Evolutionary conservation across 371 early-diverging fungal species (phyloP).

Genomic region (Apophysomyces variabilis): DNA sequence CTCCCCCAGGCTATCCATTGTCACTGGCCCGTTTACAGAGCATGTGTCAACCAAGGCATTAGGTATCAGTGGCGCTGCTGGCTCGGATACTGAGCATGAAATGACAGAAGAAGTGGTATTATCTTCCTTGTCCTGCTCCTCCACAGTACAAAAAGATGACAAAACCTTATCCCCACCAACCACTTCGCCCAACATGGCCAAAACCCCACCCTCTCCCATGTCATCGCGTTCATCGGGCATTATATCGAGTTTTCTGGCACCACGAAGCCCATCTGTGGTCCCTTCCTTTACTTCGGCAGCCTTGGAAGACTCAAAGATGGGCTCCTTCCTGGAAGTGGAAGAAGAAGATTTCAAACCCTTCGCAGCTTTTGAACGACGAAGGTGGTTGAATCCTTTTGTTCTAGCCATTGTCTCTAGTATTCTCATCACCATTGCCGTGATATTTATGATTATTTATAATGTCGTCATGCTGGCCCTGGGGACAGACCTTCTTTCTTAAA

Average conservation of each 20-base stretch:
- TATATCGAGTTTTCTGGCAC: not conserved
- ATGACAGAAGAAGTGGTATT: not conserved
- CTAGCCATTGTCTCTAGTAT: slow-evolving; percentile 35
- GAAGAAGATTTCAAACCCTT: slow-evolving; percentile 18
- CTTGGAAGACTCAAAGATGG: not conserved
- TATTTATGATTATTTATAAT: slow-evolving; percentile 50
- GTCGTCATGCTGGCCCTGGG: slow-evolving; percentile 38
- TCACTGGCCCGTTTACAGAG: not conserved
- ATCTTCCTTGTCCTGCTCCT: not conserved
- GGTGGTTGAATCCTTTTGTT: slow-evolving; percentile 41
- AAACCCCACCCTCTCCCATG: not conserved
- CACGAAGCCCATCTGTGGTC: slow-evolving; percentile 5
- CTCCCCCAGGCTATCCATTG: not conserved
- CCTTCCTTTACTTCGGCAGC: not conserved
- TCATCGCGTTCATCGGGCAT: slow-evolving; percentile 4
- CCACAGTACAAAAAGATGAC: not conserved
- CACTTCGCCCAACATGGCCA: not conserved
- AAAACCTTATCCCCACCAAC: not conserved
- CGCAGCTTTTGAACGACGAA: slow-evolving; percentile 32
- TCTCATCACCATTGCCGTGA: slow-evolving; percentile 27
- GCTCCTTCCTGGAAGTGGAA: not conserved
- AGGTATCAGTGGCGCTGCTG: not conserved
- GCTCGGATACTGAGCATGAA: not conserved
- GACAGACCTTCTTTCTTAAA: slow-evolving; percentile 31
- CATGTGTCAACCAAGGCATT: not conserved